Evolutionary conservation across 768 basidiomycete genomes (phyloP).

Genomic region (Leccinum pellstonianum): DNA sequence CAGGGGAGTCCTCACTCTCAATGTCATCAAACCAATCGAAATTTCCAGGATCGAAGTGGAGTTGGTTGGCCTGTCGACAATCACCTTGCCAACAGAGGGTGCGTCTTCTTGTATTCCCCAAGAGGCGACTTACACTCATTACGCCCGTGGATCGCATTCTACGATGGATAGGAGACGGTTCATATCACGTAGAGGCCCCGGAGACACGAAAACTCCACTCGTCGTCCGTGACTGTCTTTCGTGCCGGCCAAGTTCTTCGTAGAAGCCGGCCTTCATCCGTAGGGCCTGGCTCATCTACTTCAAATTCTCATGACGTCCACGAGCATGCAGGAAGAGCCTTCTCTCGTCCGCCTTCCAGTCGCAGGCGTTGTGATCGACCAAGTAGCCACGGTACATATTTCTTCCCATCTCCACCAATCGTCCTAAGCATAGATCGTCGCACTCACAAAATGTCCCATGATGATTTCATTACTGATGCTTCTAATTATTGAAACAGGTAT

Average conservation of each 20-base stretch:
- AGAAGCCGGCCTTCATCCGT: conserved; percentile 21
- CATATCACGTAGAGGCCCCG: conserved; percentile 66
- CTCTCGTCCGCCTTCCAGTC: conserved; percentile 4
- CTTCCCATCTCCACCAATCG: neutral
- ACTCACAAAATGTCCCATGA: neutral
- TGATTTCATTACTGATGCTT: neutral
- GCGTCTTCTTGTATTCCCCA: conserved; percentile 20
- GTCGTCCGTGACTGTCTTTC: conserved; percentile 72
- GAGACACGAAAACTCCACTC: conserved; percentile 77
- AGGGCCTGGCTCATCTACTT: conserved; percentile 19
- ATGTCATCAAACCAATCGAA: conserved; percentile 72
- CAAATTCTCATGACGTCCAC: conserved; percentile 2
- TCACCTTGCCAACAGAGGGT: conserved; percentile 84
- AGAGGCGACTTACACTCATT: conserved; percentile 1
- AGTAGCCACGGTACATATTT: conserved; percentile 2
- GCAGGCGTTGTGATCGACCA: conserved; percentile 7
- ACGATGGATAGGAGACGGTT: conserved; percentile 51
- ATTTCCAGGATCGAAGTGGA: conserved; percentile 85
- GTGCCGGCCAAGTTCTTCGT: conserved; percentile 49
- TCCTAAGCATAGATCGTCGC: neutral
- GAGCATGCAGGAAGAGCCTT: neutral
- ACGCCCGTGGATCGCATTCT: neutral
- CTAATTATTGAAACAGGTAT: neutral
- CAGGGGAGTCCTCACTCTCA: conserved; percentile 62
- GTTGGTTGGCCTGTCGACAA: conserved; percentile 64